Conservation (phyloP, 108 stramenopile species). For the Conticribra weissflogii region DNA sequence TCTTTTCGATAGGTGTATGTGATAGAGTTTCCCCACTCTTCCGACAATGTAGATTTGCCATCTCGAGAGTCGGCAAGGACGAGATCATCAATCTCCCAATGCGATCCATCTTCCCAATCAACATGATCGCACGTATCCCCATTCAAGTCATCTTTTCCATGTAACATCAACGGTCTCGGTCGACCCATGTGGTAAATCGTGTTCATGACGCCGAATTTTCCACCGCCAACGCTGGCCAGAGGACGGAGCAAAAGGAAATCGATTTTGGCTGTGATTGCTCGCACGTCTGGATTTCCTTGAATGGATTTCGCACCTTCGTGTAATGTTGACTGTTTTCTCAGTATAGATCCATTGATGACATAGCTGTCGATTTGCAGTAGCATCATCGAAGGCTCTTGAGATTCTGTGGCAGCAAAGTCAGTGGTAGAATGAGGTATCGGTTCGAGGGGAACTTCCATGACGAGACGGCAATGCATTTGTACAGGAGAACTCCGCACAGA, state of each 20-base stretch:
- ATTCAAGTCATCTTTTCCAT: neutral
- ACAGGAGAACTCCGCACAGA: conserved; percentile 26
- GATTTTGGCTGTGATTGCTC: conserved; percentile 18
- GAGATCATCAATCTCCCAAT: conserved; percentile 29
- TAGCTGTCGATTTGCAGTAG: conserved; percentile 33
- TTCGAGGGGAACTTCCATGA: conserved; percentile 12
- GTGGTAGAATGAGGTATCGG: conserved; percentile 2
- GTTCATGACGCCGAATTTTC: conserved; percentile 14
- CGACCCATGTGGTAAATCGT: conserved; percentile 29
- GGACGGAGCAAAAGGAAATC: conserved; percentile 28
- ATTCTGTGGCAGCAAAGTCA: neutral
- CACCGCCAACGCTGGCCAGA: conserved; percentile 22
- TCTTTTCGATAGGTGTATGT: conserved; percentile 32
- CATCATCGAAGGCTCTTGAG: conserved; percentile 13
- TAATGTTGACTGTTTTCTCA: conserved; percentile 5
- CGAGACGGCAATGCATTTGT: conserved; percentile 41
- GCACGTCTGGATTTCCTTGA: conserved; percentile 30
- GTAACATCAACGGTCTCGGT: neutral
- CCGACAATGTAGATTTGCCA: neutral
- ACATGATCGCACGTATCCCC: conserved; percentile 9
- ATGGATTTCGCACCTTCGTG: neutral
- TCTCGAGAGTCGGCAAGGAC: too few species aligned
- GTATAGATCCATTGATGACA: conserved; percentile 18
- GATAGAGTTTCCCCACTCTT: conserved; percentile 14
- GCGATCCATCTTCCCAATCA: conserved; percentile 17